Base-by-base conservation (phyloP, 2,329 filamentous ascomycete species). In the Fusarium sp. region DNA sequence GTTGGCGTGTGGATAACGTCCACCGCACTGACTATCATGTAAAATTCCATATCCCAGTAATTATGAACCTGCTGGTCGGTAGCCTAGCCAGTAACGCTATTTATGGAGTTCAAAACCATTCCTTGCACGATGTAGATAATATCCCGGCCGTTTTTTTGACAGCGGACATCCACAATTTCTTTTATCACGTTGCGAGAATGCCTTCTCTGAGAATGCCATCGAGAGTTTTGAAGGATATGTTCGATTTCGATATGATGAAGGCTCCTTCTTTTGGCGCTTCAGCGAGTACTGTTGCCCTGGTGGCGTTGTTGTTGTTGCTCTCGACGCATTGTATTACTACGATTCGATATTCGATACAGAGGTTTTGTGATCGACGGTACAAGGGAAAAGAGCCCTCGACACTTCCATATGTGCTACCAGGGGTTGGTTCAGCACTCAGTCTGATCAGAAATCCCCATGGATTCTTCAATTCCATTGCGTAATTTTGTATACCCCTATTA, bases 401-500 rank as follows among this genome's bases (percentile, higher is more conserved):
- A 27, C 38, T 74, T 14, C 71, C 72, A 33, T 74, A 74, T 45
- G 45, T 60, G 1, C 25, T 74, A 1, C 72, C 72, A 36, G 59
- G 62, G 6, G 53, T 74, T 46, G 72, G 72, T 13, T 74, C 72
- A 13, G 72, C 65, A 14, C 36, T 74, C 6, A 57, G 60, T 7
- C 7, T 74, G 44, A 68, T 74, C 18, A 65, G 33, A 54, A 74
- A 74, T 65, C 72, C 72, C 4, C 72, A 74, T 58, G 68, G 68
- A 12, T 74, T 74, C 49, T 74, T 74, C 49, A 59, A 68, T 4
- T 65, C 60, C 4, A 69, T 69, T 31, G 60, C 62, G 71, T 73
- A 57, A 38, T 63, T 65, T 6, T 14, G 1, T 0, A 35, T 7
- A 7, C 2, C 4, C 7, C 4, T 5, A 12, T 13, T 7, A 4